These are phyloP conservation scores for Vanderwaltozyma tropicalis DNA, from an alignment of 805 yeast species.

Conservation along the genomic window DNA sequence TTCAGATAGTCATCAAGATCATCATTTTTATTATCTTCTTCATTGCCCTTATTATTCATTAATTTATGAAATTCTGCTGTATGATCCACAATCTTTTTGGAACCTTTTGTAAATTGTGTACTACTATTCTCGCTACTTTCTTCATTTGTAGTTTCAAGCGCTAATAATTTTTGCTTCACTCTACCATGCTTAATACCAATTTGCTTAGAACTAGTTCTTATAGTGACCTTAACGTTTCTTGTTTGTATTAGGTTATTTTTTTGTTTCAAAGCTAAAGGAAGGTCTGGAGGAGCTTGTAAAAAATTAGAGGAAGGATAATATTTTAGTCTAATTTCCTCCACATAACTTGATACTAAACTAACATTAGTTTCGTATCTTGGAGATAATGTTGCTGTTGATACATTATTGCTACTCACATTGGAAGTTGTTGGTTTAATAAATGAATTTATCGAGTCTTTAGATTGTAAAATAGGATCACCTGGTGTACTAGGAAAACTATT, in stretches of 20 bases:
- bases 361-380: slow-evolving; percentile 15
- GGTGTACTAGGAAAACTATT: too few species aligned
- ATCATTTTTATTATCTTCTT: slow-evolving; percentile 5
- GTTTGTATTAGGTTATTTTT: slow-evolving; percentile 26
- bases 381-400: neutral
- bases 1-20: slow-evolving; percentile 19
- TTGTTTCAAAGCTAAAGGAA: slow-evolving; percentile 25
- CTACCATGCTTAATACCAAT: slow-evolving; percentile 30
- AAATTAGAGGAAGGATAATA: slow-evolving; percentile 27
- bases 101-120: slow-evolving; percentile 1
- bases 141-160: slow-evolving; percentile 26
- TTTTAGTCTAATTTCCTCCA: slow-evolving; percentile 25
- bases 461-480: neutral
- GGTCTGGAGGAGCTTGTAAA: slow-evolving; percentile 28
- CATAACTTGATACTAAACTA: slow-evolving; percentile 25
- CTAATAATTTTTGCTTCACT: slow-evolving; percentile 25
- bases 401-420: neutral
- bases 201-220: slow-evolving; percentile 28
- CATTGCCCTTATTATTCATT: slow-evolving; percentile 13
- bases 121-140: slow-evolving; percentile 6
- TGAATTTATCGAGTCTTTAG: neutral
- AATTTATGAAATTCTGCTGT: slow-evolving; percentile 26
- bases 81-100: slow-evolving; percentile 18
- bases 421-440: neutral
- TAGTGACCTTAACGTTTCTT: slow-evolving; percentile 25